A percentile compares a stretch with the other conserved stretches of the same genome.
Conservation (phyloP, 225 moss, liverwort and hornwort species). For the Pseudoscleropodium purum region DNA sequence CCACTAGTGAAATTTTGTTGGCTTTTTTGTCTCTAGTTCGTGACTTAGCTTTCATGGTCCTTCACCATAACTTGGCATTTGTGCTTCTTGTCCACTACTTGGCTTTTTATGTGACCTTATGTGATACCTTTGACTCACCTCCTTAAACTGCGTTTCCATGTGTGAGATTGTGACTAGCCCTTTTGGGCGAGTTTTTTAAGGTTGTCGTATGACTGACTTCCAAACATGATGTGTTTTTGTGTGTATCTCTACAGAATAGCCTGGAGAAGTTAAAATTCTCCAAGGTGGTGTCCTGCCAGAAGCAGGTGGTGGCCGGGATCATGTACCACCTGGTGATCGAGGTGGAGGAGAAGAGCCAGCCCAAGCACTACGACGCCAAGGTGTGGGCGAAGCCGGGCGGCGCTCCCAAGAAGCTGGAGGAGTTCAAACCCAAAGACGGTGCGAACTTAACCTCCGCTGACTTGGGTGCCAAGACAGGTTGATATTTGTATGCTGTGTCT, state of each 20-base stretch:
- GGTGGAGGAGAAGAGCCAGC: conserved; percentile 34
- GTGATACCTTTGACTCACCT: background rate
- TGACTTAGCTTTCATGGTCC: background rate
- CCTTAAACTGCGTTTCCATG: background rate
- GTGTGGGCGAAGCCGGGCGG: conserved; percentile 58
- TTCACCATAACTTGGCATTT: background rate
- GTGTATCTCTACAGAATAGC: conserved; percentile 25
- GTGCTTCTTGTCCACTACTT: background rate
- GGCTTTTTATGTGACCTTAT: background rate
- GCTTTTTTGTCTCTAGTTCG: background rate
- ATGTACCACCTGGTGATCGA: conserved; percentile 50
- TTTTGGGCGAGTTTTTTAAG: background rate
- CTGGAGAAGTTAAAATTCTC: conserved; percentile 38
- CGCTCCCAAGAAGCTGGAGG: conserved; percentile 38
- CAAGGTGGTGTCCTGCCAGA: conserved; percentile 45
- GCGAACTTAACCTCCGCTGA: conserved; percentile 38
- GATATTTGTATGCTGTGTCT: background rate
- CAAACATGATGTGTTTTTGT: background rate
- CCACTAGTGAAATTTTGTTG: background rate
- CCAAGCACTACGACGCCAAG: conserved; percentile 50
- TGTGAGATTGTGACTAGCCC: background rate
- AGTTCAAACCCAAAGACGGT: conserved; percentile 48
- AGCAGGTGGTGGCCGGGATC: conserved; percentile 49
- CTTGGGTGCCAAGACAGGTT: conserved; percentile 44
- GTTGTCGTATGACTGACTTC: background rate